Conservation (phyloP, 805 yeast genomes). For the Tanozyma kutaoensis region DNA sequence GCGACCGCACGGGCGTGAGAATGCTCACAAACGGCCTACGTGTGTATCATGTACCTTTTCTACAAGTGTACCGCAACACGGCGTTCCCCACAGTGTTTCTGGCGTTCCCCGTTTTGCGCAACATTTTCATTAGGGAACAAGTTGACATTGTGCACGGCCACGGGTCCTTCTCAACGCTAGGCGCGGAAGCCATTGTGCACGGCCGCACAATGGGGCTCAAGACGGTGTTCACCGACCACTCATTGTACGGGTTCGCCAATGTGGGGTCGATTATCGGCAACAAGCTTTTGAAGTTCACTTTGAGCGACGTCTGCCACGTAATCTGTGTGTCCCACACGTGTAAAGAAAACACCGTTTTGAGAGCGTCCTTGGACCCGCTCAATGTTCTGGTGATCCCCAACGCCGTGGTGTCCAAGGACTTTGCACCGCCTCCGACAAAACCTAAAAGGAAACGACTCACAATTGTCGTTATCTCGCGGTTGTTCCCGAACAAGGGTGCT, state of each 20-base stretch:
- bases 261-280: conserved; percentile 76
- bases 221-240: conserved; percentile 92
- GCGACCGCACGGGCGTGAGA: conserved; percentile 70
- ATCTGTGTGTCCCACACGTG: conserved; percentile 97
- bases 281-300: conserved; percentile 69
- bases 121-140: conserved; percentile 72
- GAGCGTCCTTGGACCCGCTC: conserved; percentile 73
- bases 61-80: conserved; percentile 69
- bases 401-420: conserved; percentile 81
- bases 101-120: conserved; percentile 73
- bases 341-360: conserved; percentile 84
- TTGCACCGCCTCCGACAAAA: conserved; percentile 28
- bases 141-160: conserved; percentile 93
- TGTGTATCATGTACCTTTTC: conserved; percentile 80
- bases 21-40: conserved; percentile 81
- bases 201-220: conserved; percentile 85
- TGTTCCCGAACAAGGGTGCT: conserved; percentile 94
- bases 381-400: conserved; percentile 87
- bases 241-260: conserved; percentile 87
- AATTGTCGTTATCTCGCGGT: conserved; percentile 79
- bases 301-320: conserved; percentile 80
- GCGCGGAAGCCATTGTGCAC: conserved; percentile 87
- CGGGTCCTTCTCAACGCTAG: conserved; percentile 75
- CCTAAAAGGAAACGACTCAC: conserved; percentile 31
- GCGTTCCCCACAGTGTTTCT: conserved; percentile 85